Percentiles rank a stretch among this genome's conserved stretches.
Conservation (phyloP, 345 rosid genomes). For the Noccaea bulbosa region DNA sequence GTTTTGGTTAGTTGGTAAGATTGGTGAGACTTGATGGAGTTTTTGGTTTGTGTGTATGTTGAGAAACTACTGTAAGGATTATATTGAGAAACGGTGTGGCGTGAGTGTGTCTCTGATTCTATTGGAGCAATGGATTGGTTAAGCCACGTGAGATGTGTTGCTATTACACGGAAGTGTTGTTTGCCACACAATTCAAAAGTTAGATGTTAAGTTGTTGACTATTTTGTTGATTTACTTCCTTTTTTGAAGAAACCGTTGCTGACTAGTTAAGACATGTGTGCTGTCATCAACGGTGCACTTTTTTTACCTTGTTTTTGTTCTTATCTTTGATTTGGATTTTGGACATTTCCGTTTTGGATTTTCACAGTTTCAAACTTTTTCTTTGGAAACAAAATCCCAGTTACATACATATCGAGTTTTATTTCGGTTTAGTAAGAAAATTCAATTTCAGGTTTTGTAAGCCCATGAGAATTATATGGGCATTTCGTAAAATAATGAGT, state of each 20-base stretch:
- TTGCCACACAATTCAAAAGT: constrained; percentile 13
- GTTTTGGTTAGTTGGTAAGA: constrained; percentile 6
- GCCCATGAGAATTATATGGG: background rate
- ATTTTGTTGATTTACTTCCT: too few species aligned
- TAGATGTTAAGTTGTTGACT: constrained; percentile 16
- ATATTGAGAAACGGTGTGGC: background rate
- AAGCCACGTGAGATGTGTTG: constrained; percentile 28
- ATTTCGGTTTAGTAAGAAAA: too few species aligned
- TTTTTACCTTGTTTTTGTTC: background rate
- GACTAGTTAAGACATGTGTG: constrained; percentile 2
- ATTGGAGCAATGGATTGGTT: constrained; percentile 19
- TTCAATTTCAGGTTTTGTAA: too few species aligned
- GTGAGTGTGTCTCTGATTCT: background rate
- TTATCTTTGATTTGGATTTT: background rate
- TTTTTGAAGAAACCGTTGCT: background rate
- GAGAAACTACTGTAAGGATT: background rate
- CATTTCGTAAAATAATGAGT: background rate
- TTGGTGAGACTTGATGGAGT: background rate
- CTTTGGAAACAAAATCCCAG: too few species aligned
- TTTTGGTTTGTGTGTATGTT: background rate
- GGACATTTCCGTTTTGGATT: background rate
- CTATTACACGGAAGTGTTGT: constrained; percentile 15
- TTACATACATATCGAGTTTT: too few species aligned
- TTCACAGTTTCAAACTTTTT: too few species aligned
- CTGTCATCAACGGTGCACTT: background rate